Base-by-base conservation (phyloP, 495 filamentous ascomycete species). In the Penicillium diatomitis region DNA sequence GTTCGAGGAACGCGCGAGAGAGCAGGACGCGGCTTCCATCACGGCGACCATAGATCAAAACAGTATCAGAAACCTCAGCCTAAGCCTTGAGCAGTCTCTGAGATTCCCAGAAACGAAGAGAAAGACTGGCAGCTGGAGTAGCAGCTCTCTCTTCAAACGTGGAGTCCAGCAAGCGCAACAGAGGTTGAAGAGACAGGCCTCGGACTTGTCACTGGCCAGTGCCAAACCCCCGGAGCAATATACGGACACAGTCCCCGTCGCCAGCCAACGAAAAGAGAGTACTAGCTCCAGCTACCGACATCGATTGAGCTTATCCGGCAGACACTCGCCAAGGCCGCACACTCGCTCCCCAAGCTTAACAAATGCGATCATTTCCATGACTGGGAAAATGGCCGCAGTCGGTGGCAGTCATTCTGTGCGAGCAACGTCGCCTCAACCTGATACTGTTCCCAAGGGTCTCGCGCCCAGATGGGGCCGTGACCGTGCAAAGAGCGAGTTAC, bases 401-500 rank as follows among this genome's bases (percentile, higher is more conserved):
- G 85, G 81, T 9, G 76, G 80, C 28, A 79, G 75, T 51, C 72
- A 77, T 32, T 82, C 83, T 5, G 68, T 84, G 46, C 58, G 46
- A 44, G 64, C 62, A 12, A 63, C 53, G 32, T 65, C 67, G 1
- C 69, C 67, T 28, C 84, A 77, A 58, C 63, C 71, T 38, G 73
- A 78, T 10, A 60, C 72, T 1, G 73, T 71, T 32, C 75, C 81
- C 9, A 77, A 78, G 35, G 64, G 66, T 41, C 55, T 80, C 32
- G 73, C 74, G 43, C 58, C 72, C 7, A 72, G 83, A 27, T 44
- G 41, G 41, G 76, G 69, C 39, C 83, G 88, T 36, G 70, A 67
- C 4, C 75, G 88, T 58, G 91, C 86, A 69, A 83, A 77, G 59
- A 92, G 87, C 52, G 90, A 96, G 47, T 53, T 89, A 30, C 71